A percentile compares a stretch with the other conserved stretches of the same genome.
These are phyloP conservation scores for Penicillium odoratum DNA, from an alignment of 495 filamentous ascomycete genomes.

Conservation along the genomic window DNA sequence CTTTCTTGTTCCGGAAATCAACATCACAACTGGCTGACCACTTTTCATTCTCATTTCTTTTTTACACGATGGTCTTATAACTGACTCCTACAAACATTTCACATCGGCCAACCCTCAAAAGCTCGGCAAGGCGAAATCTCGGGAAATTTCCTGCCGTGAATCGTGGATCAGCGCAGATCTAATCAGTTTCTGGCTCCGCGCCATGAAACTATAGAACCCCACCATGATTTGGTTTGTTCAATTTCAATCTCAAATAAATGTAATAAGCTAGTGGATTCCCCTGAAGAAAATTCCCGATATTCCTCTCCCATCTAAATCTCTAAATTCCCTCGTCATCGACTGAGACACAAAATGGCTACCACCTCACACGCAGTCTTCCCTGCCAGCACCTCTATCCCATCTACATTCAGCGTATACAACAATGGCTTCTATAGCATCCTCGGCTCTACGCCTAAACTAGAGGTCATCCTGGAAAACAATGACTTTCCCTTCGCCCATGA, in stretches of 20 bases:
- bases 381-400: constrained; percentile 16
- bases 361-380: constrained; percentile 4
- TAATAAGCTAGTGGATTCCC: background rate
- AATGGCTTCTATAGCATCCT: constrained; percentile 37
- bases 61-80: no score
- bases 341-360: constrained; percentile 4
- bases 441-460: constrained; percentile 36
- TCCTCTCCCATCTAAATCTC: background rate
- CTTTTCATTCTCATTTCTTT: no score
- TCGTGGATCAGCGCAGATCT: constrained; percentile 17
- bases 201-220: constrained; percentile 7
- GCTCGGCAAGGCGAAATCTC: constrained; percentile 16
- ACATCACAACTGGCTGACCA: no score
- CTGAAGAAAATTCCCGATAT: background rate
- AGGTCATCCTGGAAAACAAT: constrained; percentile 38
- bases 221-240: constrained; percentile 6
- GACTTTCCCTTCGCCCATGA: constrained; percentile 57
- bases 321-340: background rate
- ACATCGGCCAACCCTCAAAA: background rate
- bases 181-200: constrained; percentile 6
- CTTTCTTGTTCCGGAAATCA: no score
- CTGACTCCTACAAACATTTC: no score
- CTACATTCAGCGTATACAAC: constrained; percentile 33
- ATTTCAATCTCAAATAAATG: background rate
- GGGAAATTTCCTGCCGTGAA: constrained; percentile 9